These are phyloP conservation scores for Vigna angularis DNA, from an alignment of 306 rosid species.

Conservation along the genomic window DNA sequence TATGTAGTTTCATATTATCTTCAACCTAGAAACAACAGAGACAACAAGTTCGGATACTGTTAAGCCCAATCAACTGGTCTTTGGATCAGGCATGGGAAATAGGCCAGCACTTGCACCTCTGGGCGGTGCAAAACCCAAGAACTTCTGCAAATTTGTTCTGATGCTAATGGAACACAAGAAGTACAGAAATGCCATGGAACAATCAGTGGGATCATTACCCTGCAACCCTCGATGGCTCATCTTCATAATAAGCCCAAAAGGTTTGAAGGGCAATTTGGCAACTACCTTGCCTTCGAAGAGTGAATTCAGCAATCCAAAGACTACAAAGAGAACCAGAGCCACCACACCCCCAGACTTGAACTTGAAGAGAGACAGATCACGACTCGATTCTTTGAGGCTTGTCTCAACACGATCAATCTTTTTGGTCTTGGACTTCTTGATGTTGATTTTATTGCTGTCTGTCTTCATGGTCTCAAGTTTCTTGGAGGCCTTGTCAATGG, in stretches of 20 bases:
- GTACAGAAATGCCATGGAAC: conserved; percentile 96
- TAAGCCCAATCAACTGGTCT: conserved; percentile 69
- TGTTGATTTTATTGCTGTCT: conserved; percentile 64
- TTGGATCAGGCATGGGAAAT: conserved; percentile 97
- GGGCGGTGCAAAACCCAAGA: conserved; percentile 93
- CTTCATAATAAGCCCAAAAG: conserved; percentile 86
- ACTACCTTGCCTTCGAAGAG: conserved; percentile 92
- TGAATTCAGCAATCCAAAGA: conserved; percentile 88
- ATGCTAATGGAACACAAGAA: conserved; percentile 96
- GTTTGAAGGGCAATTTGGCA: conserved; percentile 85
- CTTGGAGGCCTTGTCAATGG: conserved; percentile 96
- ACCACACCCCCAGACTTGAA: conserved; percentile 98
- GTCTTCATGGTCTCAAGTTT: conserved; percentile 98
- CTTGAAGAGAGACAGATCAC: conserved; percentile 93
- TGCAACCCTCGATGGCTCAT: conserved; percentile 97
- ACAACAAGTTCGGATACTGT: conserved; percentile 17
- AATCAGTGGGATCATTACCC: conserved; percentile 88
- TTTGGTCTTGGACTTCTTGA: conserved; percentile 89
- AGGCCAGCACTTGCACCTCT: conserved; percentile 86
- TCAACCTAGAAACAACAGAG: conserved; percentile 32
- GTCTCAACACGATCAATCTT: conserved; percentile 99
- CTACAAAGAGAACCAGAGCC: conserved; percentile 95
- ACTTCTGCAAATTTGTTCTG: conserved; percentile 93
- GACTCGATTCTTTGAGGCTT: conserved; percentile 93
- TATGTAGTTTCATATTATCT: conserved; percentile 46